Evolutionary conservation across 495 filamentous ascomycete species (phyloP).

Genomic region (Diplogelasinospora grovesii): DNA sequence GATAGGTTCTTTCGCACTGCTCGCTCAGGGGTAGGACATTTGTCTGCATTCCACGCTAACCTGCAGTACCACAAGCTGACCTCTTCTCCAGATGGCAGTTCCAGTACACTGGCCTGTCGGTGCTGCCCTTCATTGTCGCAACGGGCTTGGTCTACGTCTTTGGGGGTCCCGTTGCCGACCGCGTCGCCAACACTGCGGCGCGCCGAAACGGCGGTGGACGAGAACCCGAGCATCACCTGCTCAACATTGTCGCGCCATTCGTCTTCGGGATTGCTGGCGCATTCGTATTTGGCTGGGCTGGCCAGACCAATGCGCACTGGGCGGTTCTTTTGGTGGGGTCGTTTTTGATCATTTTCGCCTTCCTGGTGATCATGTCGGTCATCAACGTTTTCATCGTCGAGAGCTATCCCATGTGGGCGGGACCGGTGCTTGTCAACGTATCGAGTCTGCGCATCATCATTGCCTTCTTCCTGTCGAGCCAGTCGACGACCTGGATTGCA

Average conservation of each 20-base stretch:
- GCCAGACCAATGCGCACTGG: conserved; percentile 15
- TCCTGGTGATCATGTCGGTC: conserved; percentile 15
- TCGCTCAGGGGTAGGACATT: conserved; percentile 13
- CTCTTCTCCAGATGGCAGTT: conserved; percentile 12
- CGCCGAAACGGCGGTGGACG: conserved; percentile 14
- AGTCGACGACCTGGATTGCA: conserved; percentile 16
- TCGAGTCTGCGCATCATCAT: conserved; percentile 20
- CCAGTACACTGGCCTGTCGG: conserved; percentile 14
- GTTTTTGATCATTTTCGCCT: conserved; percentile 14
- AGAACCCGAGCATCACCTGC: conserved; percentile 21
- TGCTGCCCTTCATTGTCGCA: conserved; percentile 16
- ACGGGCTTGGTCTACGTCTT: conserved; percentile 18
- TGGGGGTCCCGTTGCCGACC: conserved; percentile 18
- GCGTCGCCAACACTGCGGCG: conserved; percentile 15
- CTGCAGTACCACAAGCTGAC: too few relatives aligned
- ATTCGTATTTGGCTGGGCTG: conserved; percentile 19
- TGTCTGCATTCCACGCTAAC: too few relatives aligned
- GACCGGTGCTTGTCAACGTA: conserved; percentile 24
- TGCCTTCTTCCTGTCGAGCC: conserved; percentile 17
- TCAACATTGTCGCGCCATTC: conserved; percentile 16
- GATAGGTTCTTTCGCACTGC: conserved; percentile 14
- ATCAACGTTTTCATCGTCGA: conserved; percentile 21
- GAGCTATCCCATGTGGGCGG: conserved; percentile 25
- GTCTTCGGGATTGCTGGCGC: conserved; percentile 13
- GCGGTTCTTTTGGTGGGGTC: conserved; percentile 12